Evolutionary conservation across 2,329 filamentous ascomycete genomes (phyloP).

Genomic region (Colletotrichum aenigma): DNA sequence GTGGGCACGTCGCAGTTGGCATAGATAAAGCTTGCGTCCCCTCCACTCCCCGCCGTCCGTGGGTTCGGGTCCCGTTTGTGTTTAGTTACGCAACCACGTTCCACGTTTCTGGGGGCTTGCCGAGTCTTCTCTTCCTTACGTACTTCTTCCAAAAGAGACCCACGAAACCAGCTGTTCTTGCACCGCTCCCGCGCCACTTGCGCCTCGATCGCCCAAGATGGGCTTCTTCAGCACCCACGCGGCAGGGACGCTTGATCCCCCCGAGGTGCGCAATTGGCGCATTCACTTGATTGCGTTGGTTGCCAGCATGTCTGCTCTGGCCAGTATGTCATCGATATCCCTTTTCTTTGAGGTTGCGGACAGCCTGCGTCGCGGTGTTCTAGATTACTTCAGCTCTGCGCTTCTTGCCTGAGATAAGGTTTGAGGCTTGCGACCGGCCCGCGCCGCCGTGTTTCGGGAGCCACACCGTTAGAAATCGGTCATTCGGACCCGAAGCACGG

Average conservation of each 20-base stretch:
- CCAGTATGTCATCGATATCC: slow-evolving; percentile 20
- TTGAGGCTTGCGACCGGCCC: not conserved
- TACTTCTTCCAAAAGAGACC: not conserved
- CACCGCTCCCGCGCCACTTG: too few relatives aligned
- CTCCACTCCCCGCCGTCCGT: not conserved
- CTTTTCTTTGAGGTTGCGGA: not conserved
- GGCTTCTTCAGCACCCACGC: slow-evolving; percentile 30
- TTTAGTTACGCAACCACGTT: not conserved
- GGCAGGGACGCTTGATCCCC: slow-evolving; percentile 25
- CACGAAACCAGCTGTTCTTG: not conserved
- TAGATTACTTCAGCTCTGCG: not conserved
- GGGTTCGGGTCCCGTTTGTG: not conserved
- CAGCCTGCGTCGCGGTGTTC: not conserved
- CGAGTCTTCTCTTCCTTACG: not conserved
- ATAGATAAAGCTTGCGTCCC: slow-evolving; percentile 18
- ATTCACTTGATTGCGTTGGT: slow-evolving; percentile 29
- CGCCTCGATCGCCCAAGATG: slow-evolving; percentile 12
- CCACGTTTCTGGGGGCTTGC: not conserved
- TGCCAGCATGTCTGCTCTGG: slow-evolving; percentile 30
- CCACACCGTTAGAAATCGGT: not conserved
- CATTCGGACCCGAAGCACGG: not conserved
- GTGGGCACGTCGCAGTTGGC: slow-evolving; percentile 1
- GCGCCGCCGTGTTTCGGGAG: not conserved
- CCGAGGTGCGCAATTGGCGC: slow-evolving; percentile 30
- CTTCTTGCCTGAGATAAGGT: not conserved